Percentiles rank a stretch among this genome's conserved stretches.
phyloP scores from a whole-genome alignment of 2,329 filamentous ascomycete genomes.

The Pseudogymnoascus sp. region DNA sequence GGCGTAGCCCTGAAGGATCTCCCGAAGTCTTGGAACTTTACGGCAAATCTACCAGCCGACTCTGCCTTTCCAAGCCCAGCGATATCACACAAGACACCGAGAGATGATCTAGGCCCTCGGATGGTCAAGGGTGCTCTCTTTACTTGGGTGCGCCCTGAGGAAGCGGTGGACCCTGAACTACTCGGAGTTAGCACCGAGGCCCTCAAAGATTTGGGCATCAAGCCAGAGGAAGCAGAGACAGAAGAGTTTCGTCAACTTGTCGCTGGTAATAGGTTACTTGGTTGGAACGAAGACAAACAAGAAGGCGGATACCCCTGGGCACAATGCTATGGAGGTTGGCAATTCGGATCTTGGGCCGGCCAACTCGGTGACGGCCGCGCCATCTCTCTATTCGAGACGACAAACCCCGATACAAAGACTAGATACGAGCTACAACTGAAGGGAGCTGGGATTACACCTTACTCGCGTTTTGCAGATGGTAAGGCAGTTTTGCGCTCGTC shows the following conservation, averaged over 20 bases:
- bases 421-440: conserved; percentile 92
- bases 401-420: conserved; percentile 59
- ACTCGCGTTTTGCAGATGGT: conserved; percentile 92
- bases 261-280: conserved; percentile 73
- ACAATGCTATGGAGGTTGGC: conserved; percentile 87
- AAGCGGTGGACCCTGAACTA: conserved; percentile 63
- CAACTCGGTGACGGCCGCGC: conserved; percentile 92
- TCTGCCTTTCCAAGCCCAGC: conserved; percentile 69
- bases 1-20: conserved; percentile 40
- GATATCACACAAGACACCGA: conserved; percentile 71
- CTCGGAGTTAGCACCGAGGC: conserved; percentile 73
- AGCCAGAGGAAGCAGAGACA: conserved; percentile 55
- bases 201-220: conserved; percentile 72
- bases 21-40: conserved; percentile 58
- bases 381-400: conserved; percentile 88
- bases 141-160: conserved; percentile 81
- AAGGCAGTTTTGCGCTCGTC: conserved; percentile 88
- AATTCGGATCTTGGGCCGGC: conserved; percentile 84
- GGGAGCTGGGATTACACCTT: conserved; percentile 86
- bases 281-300: conserved; percentile 59
- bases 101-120: conserved; percentile 68
- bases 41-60: conserved; percentile 65
- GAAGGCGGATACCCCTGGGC: conserved; percentile 89
- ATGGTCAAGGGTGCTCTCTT: conserved; percentile 79
- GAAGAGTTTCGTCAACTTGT: conserved; percentile 70